Conservation (phyloP, 1,284 basidiomycete genomes). For the Malassezia japonica region DNA sequence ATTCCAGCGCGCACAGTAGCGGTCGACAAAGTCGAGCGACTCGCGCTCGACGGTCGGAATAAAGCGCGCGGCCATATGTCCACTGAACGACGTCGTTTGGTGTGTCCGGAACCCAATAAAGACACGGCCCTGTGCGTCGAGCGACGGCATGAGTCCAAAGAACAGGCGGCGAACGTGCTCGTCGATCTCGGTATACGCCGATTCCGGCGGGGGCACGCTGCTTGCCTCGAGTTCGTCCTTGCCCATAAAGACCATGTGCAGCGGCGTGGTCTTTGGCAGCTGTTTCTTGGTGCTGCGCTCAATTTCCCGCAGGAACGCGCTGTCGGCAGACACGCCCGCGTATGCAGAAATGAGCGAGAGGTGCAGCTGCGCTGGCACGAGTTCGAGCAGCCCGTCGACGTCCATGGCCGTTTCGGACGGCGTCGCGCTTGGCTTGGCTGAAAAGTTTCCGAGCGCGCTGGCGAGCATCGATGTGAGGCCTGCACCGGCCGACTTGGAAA, state of each 20-base stretch:
- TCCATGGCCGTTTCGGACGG: slow-evolving; percentile 1
- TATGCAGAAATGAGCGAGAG: slow-evolving; percentile 75
- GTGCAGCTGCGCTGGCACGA: slow-evolving; percentile 57
- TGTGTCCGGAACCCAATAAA: slow-evolving; percentile 56
- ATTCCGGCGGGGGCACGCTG: slow-evolving; percentile 45
- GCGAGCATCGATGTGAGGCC: slow-evolving; percentile 47
- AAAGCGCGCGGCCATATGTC: slow-evolving; percentile 81
- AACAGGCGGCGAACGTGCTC: slow-evolving; percentile 43
- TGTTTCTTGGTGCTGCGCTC: slow-evolving; percentile 91
- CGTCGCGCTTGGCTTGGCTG: slow-evolving; percentile 1
- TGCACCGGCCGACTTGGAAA: slow-evolving; percentile 39
- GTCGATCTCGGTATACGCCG: slow-evolving; percentile 51
- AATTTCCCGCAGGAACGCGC: slow-evolving; percentile 67
- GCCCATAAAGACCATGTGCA: slow-evolving; percentile 81
- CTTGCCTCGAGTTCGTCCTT: slow-evolving; percentile 66
- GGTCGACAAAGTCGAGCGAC: slow-evolving; percentile 62
- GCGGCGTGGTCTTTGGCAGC: slow-evolving; percentile 66
- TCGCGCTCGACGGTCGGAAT: slow-evolving; percentile 96
- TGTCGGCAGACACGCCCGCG: slow-evolving; percentile 63
- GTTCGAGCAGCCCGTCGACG: slow-evolving; percentile 20
- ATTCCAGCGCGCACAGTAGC: slow-evolving; percentile 43
- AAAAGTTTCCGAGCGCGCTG: slow-evolving; percentile 41
- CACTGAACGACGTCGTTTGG: slow-evolving; percentile 86
- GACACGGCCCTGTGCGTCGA: slow-evolving; percentile 44
- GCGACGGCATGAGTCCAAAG: slow-evolving; percentile 43